Evolutionary conservation across 331 rosid genomes (phyloP).

Genomic region (Malus hybrid): DNA sequence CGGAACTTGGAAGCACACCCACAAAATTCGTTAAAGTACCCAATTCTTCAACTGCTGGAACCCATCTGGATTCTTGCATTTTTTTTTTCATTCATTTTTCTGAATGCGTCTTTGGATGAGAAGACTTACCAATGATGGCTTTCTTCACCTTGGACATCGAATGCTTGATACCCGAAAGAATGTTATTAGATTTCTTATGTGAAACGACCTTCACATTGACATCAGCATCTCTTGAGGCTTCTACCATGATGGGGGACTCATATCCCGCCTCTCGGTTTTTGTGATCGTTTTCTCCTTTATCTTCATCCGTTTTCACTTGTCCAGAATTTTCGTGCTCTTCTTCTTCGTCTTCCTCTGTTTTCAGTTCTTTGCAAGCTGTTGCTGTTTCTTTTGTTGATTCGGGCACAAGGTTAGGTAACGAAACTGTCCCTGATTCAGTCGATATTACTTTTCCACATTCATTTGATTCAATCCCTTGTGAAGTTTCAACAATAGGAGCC

Average conservation of each 20-base stretch:
- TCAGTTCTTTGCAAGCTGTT: background rate
- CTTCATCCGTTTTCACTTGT: slow-evolving; percentile 13
- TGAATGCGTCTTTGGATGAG: slow-evolving; percentile 36
- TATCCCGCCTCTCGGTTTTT: slow-evolving; percentile 9
- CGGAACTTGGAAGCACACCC: background rate
- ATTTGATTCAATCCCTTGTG: background rate
- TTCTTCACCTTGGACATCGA: slow-evolving; percentile 71
- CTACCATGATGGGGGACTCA: slow-evolving; percentile 32
- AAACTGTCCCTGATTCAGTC: too few relatives aligned
- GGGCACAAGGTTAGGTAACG: too few relatives aligned
- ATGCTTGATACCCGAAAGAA: slow-evolving; percentile 54
- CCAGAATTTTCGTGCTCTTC: slow-evolving; percentile 15
- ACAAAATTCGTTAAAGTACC: background rate
- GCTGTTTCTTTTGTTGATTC: background rate
- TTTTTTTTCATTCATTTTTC: slow-evolving; percentile 10
- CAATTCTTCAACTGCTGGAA: slow-evolving; percentile 12
- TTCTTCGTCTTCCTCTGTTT: slow-evolving; percentile 4
- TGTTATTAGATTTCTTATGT: slow-evolving; percentile 39
- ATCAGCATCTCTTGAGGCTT: slow-evolving; percentile 30
- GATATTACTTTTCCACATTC: background rate
- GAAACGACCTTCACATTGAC: slow-evolving; percentile 17
- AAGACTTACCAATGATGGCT: slow-evolving; percentile 56
- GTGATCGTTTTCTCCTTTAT: slow-evolving; percentile 8
- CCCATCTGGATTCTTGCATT: background rate
- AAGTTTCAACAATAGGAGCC: background rate